These are phyloP conservation scores for Sporothrix brasiliensis DNA, from an alignment of 2,329 filamentous ascomycete genomes.

Conservation along the genomic window DNA sequence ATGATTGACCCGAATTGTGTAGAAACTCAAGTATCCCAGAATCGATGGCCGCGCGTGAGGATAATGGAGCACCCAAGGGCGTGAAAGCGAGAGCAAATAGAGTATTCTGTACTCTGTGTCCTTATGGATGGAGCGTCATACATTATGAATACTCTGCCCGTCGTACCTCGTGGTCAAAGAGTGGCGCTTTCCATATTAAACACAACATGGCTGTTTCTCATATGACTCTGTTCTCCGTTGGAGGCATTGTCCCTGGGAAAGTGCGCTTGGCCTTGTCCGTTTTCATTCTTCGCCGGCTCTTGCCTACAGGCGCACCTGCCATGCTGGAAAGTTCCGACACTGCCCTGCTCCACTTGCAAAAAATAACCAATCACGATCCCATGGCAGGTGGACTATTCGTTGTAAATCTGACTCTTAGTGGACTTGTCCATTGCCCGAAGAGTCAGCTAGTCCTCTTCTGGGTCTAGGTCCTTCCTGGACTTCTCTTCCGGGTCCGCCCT, in stretches of 20 bases:
- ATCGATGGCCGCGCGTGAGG: not conserved
- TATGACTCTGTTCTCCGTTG: not conserved
- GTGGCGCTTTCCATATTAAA: not conserved
- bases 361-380: not conserved
- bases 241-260: not conserved
- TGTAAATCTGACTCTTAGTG: too few species aligned
- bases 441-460: conserved; percentile 2
- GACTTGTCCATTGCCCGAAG: not conserved
- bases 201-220: not conserved
- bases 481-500: not conserved
- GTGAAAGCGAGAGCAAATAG: not conserved
- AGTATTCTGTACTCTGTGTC: not conserved
- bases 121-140: not conserved
- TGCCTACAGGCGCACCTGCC: not conserved
- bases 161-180: not conserved
- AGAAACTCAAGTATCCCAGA: too few species aligned
- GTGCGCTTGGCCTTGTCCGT: not conserved
- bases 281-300: not conserved
- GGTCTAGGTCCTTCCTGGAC: not conserved
- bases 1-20: too few species aligned
- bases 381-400: too few species aligned
- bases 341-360: not conserved
- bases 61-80: not conserved
- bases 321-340: not conserved
- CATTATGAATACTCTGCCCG: too few species aligned